These are phyloP conservation scores for Penicillium sp. DNA, from an alignment of 2,329 filamentous ascomycete species.

Conservation along the genomic window DNA sequence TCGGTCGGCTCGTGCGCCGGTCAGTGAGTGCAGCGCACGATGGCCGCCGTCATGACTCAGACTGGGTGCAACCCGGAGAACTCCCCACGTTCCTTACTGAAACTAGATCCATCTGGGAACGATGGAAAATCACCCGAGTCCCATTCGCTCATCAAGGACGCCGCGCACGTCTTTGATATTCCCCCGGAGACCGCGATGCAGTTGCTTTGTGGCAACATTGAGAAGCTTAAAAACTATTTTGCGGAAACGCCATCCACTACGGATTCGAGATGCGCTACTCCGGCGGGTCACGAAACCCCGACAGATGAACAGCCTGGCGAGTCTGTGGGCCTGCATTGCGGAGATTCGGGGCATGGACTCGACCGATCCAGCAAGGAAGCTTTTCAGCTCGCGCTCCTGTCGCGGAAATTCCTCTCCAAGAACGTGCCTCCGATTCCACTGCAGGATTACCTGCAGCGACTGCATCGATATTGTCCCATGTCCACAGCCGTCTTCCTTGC, in stretches of 20 bases:
- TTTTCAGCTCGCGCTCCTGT: slow-evolving; percentile 76
- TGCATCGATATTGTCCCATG: slow-evolving; percentile 89
- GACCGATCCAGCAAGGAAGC: slow-evolving; percentile 66
- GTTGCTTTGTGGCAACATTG: slow-evolving; percentile 66
- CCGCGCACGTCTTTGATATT: slow-evolving; percentile 56
- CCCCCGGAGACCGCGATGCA: slow-evolving; percentile 69
- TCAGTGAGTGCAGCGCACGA: slow-evolving; percentile 21
- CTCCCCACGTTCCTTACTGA: slow-evolving; percentile 12
- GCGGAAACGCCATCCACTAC: slow-evolving; percentile 8
- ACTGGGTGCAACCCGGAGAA: slow-evolving; percentile 9
- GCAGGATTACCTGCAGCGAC: slow-evolving; percentile 74
- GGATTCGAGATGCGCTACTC: slow-evolving; percentile 48
- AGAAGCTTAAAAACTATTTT: slow-evolving; percentile 60
- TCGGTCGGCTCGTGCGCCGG: slow-evolving; percentile 10
- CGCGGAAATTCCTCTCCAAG: slow-evolving; percentile 89
- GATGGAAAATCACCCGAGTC: slow-evolving; percentile 2
- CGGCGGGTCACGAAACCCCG: slow-evolving; percentile 25
- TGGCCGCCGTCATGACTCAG: slow-evolving; percentile 19
- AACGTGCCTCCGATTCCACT: slow-evolving; percentile 75
- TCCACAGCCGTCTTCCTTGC: slow-evolving; percentile 90
- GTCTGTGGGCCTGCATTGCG: slow-evolving; percentile 35
- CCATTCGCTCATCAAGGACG: slow-evolving; percentile 2
- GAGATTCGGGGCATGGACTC: slow-evolving; percentile 40
- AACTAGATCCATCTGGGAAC: slow-evolving; percentile 11
- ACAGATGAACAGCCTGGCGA: slow-evolving; percentile 19